Percentiles rank a stretch among this genome's conserved stretches.
Evolutionary conservation across 306 rosid species (phyloP).

Genomic region (Vicia villosa): DNA sequence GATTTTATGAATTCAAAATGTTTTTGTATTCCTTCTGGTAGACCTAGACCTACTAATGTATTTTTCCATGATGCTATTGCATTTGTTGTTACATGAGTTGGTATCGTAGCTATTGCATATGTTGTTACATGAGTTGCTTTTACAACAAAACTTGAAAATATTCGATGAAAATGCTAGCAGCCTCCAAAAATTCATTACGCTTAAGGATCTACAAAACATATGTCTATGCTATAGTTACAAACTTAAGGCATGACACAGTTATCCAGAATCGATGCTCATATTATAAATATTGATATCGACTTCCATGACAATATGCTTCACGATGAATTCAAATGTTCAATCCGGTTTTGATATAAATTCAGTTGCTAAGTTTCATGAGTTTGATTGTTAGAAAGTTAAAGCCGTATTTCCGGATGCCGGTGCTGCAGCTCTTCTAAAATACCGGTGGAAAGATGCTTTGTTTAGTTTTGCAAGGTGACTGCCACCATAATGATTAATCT

Average conservation of each 20-base stretch:
- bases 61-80: constrained; percentile 24
- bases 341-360: constrained; percentile 18
- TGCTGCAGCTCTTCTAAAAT: constrained; percentile 91
- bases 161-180: background rate
- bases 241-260: constrained; percentile 2
- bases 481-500: constrained; percentile 19
- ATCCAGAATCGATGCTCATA: constrained; percentile 20
- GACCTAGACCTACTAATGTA: constrained; percentile 29
- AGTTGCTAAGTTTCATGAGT: constrained; percentile 40
- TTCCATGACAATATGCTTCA: constrained; percentile 25
- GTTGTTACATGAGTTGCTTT: constrained; percentile 13
- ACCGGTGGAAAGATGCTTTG: constrained; percentile 76
- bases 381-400: constrained; percentile 74
- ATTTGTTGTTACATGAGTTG: constrained; percentile 25
- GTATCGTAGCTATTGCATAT: constrained; percentile 5
- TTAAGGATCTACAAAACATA: constrained; percentile 16
- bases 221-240: constrained; percentile 26
- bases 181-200: constrained; percentile 27
- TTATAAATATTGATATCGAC: constrained; percentile 24
- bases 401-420: constrained; percentile 98
- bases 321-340: constrained; percentile 1
- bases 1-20: constrained; percentile 20
- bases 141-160: constrained; percentile 4
- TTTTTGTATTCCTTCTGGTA: constrained; percentile 1
- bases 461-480: constrained; percentile 86